A percentile compares a stretch with the other conserved stretches of the same genome.
Conservation (phyloP, 176 grass and related monocot genomes). For the Oryza rufipogon region DNA sequence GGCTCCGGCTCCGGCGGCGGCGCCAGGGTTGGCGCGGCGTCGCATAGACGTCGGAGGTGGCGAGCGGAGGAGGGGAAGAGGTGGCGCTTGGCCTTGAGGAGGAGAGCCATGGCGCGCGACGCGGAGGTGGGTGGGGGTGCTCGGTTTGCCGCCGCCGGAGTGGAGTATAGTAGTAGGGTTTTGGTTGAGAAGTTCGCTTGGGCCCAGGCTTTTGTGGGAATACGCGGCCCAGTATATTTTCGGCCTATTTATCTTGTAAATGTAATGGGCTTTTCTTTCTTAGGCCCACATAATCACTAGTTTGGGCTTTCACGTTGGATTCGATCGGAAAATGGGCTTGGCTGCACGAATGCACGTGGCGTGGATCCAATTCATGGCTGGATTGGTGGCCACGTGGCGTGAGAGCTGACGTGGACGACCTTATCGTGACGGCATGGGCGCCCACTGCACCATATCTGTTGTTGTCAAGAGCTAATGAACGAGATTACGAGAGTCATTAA, state of each 20-base stretch:
- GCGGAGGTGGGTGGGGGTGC: constrained; percentile 1
- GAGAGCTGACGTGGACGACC: no score
- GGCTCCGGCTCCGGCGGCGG: background rate
- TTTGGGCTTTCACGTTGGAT: background rate
- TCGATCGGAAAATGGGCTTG: no score
- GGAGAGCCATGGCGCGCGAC: constrained; percentile 56
- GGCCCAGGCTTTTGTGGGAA: background rate
- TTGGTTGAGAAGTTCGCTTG: constrained; percentile 1
- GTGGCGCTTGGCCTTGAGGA: constrained; percentile 55
- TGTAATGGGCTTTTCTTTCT: background rate
- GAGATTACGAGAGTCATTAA: no score
- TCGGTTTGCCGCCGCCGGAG: background rate
- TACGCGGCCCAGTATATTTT: background rate
- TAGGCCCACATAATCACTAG: background rate
- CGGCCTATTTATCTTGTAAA: background rate
- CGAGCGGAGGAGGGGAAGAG: constrained; percentile 17
- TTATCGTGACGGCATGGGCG: no score
- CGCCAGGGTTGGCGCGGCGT: background rate
- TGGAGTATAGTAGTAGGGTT: constrained; percentile 9
- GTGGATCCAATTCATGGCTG: background rate
- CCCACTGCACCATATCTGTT: no score
- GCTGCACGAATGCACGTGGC: background rate
- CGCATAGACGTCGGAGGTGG: constrained; percentile 42
- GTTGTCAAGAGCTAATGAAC: no score
- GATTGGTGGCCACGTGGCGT: no score